Base-by-base conservation (phyloP, 176 grass and related monocot genomes). In the Juncus inflexus region DNA sequence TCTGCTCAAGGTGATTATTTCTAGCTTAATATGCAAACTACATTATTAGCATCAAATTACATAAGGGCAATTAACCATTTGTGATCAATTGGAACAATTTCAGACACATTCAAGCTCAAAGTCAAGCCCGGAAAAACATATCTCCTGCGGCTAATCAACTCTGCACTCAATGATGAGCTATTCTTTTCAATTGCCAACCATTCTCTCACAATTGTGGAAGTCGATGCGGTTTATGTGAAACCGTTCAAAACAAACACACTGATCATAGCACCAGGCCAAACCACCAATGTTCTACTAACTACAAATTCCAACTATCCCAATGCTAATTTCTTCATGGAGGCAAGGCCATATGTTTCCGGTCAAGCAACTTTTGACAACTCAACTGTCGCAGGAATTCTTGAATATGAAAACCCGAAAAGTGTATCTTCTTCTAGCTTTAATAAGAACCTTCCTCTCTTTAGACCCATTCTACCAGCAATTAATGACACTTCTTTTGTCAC, bases 331-430 rank as follows among this genome's bases (percentile, higher is more conserved):
- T 52, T 81, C 72, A 87, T 95, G 55, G 70, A 73, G 58, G 73
- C 72, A 58, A 55, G 67, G 60, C 86, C 86, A 0, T 95, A 87
- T 75, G 80, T 61, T 51, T 81, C 78, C 53, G 80, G 72, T 0
- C 8, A 71, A 1, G 91, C 78, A 66, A 85, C 91, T 11, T 90
- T 87, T 77, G 91, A 96, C 84, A 96, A 96, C 78, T 78, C 86
- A 58, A 90, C 91, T 3, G 86, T 83, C 10, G 71, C 43, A 35
- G 87, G 78, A 77, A 52, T 80, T 5, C 76, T 96, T 55, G 81
- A 87, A 81, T 96, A 96, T 77, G 15, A 65, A 0, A 65, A 67
- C 19, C 66, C 65, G 35, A 52, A 49, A 2, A 13, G 62, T 47
- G 19, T 61, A 0, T 61, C 64, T 37, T 7, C 43, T 7, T 5